phyloP scores from a whole-genome alignment of 2,329 filamentous ascomycete species.

The Myriosclerotinia scirpicola region DNA sequence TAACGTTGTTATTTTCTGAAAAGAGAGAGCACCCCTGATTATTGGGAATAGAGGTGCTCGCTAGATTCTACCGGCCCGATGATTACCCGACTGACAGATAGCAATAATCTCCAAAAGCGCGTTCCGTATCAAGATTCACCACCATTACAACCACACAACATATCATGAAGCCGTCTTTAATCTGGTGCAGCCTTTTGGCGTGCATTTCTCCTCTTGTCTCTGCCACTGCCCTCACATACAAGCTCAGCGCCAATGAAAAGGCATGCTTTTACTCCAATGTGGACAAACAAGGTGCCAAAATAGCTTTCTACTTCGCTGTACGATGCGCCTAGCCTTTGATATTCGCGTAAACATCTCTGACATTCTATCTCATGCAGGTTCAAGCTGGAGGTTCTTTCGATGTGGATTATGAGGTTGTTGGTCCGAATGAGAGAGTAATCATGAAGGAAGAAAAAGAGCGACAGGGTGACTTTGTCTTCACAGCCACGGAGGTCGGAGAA shows the following conservation, averaged over 20 bases:
- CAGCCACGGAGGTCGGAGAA: slow-evolving; percentile 81
- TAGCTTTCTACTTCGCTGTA: slow-evolving; percentile 99
- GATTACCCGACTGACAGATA: slow-evolving; percentile 20
- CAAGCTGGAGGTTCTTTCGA: slow-evolving; percentile 99
- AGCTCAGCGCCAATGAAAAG: slow-evolving; percentile 84
- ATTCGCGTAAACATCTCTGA: slow-evolving; percentile 9
- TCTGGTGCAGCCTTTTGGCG: slow-evolving; percentile 69
- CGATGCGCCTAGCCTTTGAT: slow-evolving; percentile 40
- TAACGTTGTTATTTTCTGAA: not conserved
- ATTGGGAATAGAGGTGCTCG: not conserved
- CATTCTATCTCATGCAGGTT: slow-evolving; percentile 56
- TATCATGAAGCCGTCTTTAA: slow-evolving; percentile 64
- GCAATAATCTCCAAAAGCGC: slow-evolving; percentile 20
- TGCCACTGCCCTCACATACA: slow-evolving; percentile 92
- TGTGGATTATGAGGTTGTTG: slow-evolving; percentile 86
- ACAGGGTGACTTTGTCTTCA: slow-evolving; percentile 98
- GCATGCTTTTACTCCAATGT: slow-evolving; percentile 91
- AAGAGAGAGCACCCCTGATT: not conserved
- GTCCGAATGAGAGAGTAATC: slow-evolving; percentile 77
- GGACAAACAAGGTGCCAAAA: slow-evolving; percentile 76
- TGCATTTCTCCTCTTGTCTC: slow-evolving; percentile 68
- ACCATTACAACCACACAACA: slow-evolving; percentile 20
- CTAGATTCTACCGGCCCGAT: slow-evolving; percentile 9
- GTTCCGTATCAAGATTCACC: slow-evolving; percentile 3
- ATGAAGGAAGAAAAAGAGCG: slow-evolving; percentile 86